Base-by-base conservation (phyloP, 805 yeast species). In the Zygoascus flipseniorum region DNA sequence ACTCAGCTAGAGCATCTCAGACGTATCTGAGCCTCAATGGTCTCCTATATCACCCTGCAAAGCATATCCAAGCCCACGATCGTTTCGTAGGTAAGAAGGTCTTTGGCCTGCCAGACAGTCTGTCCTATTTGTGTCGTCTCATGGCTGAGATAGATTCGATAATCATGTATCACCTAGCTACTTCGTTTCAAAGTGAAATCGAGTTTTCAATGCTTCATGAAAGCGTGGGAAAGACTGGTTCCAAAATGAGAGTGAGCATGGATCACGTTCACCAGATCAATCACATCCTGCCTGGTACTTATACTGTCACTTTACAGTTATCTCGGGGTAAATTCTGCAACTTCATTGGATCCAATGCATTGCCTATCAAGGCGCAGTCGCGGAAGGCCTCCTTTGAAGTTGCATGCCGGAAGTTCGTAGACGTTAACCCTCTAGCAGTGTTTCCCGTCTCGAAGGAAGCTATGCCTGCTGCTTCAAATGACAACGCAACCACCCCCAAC, bases 221-320 rank as follows among this genome's bases (percentile, higher is more conserved):
- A 10, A 55, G 64, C 4, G 59, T 63, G 5, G 56, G 53, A 13
- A 55, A 52, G 10, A 37, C 46, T 19, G 41, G 31, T 3, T 48
- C 58, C 23, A 62, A 65, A 5, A 53, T 57, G 23, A 44, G 59
- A 2, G 50, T 65, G 8, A 47, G 56, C 1, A 35, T 50, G 3
- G 48, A 47, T 8, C 61, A 62, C 32, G 26, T 66, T 4, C 57
- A 59, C 26, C 58, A 52, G 37, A 58, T 66, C 19, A 52, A 54
- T 2, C 44, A 48, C 1, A 54, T 65, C 11, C 59, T 59, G 57
- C 65, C 66, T 2, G 54, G 51, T 16, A 54, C 64, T 8, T 65
- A 66, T 53, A 42, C 43, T 2, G 41, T 60, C 13, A 35, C 43
- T 1, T 37, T 60, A 11, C 60, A 55, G 19, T 10, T 19, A 9